Evolutionary conservation across 1,139 yeast species (phyloP), one percentile per base, ranked within the genome.

Genomic region (Arxiozyma telluris): DNA sequence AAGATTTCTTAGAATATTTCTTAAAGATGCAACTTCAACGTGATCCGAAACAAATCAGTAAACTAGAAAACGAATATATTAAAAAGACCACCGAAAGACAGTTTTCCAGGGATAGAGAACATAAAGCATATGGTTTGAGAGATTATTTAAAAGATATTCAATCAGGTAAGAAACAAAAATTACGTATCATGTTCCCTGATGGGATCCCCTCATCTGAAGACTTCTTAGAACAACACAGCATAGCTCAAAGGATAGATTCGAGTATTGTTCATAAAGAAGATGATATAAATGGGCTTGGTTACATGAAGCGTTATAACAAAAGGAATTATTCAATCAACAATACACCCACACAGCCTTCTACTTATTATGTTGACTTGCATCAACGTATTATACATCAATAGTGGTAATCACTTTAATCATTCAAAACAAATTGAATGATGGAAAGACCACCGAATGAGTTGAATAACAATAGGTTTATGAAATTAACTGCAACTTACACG

Each of bases 21-120:
- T 54, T 66, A 38, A 57, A 58, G 42, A 61, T 65, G 69, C 70
- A 67, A 53, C 58, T 65, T 22, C 66, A 65, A 52, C 53, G 57
- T 43, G 54, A 58, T 17, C 58, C 59, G 46, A 57, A 63, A 60
- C 58, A 58, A 52, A 62, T 64, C 5, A 55, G 55, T 17, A 58
- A 54, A 21, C 44, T 67, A 39, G 67, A 65, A 49, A 50, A 55
- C 27, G 61, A 60, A 21, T 64, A 52, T 59, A 58, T 58, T 3
- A 60, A 55, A 49, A 59, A 55, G 12, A 52, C 55, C 5, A 55
- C 59, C 11, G 54, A 55, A 22, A 55, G 57, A 23, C 53, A 54
- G 41, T 55, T 60, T 55, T 43, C 57, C n/a, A 48, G 53, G 21
- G 55, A 56, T 47, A 47, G 47, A 1, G 22, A 53, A 9, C 18